Percentiles rank a stretch among this genome's conserved stretches.
Evolutionary conservation across 768 basidiomycete species (phyloP).

Genomic region (Cystobasidiopsis lactophilus): DNA sequence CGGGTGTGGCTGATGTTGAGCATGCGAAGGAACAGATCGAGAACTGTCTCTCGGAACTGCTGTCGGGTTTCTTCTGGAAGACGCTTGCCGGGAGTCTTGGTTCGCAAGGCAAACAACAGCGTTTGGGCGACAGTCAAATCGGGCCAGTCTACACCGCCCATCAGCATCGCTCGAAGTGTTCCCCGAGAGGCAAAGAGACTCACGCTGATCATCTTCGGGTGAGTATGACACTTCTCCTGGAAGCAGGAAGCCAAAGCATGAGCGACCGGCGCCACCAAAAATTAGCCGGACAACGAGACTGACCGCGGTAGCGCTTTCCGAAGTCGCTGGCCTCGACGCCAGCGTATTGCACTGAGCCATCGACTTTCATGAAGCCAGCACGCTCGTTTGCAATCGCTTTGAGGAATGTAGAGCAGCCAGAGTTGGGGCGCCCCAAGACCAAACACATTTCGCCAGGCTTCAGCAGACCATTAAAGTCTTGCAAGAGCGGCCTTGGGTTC

Average conservation of each 20-base stretch:
- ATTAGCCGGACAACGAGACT: too few relatives aligned
- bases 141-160: conserved; percentile 62
- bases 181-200: neutral
- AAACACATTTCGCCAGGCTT: conserved; percentile 48
- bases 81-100: conserved; percentile 29
- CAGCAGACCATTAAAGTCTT: conserved; percentile 36
- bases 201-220: conserved; percentile 24
- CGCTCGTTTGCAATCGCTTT: conserved; percentile 60
- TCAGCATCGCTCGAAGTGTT: neutral
- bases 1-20: conserved; percentile 55
- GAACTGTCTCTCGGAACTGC: conserved; percentile 28
- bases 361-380: conserved; percentile 41
- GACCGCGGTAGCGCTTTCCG: conserved; percentile 15
- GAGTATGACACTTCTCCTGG: conserved; percentile 24
- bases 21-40: conserved; percentile 32
- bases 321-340: conserved; percentile 47
- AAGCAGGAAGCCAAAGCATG: too few relatives aligned
- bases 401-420: conserved; percentile 65
- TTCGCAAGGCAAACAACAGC: conserved; percentile 35
- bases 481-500: conserved; percentile 36
- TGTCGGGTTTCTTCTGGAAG: conserved; percentile 14
- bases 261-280: too few relatives aligned
- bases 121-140: conserved; percentile 61
- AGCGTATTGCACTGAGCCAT: conserved; percentile 54
- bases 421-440: conserved; percentile 29